These are phyloP conservation scores for Canavalia ensiformis DNA, from an alignment of 306 rosid genomes.

Conservation along the genomic window DNA sequence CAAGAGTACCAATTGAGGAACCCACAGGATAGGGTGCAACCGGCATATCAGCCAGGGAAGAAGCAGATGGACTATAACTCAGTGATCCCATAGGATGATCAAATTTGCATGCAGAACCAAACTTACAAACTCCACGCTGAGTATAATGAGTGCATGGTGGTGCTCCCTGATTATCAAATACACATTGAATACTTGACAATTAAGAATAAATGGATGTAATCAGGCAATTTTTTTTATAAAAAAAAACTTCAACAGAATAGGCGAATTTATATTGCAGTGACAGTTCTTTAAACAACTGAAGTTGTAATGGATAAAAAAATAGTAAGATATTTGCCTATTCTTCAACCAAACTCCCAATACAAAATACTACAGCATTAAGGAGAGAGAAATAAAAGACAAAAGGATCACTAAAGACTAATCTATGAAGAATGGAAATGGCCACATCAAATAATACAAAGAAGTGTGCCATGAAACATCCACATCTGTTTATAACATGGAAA, in stretches of 20 bases:
- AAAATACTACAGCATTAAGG: slow-evolving; percentile 14
- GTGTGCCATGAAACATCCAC: slow-evolving; percentile 23
- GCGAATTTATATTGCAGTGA: slow-evolving; percentile 33
- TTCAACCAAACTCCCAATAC: slow-evolving; percentile 24
- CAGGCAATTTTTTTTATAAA: not conserved
- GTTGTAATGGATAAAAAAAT: slow-evolving; percentile 3
- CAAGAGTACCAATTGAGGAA: slow-evolving; percentile 85
- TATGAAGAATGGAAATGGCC: slow-evolving; percentile 24
- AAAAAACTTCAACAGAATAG: slow-evolving; percentile 24
- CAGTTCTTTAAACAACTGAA: slow-evolving; percentile 32
- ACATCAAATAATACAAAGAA: slow-evolving; percentile 29
- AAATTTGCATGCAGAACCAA: slow-evolving; percentile 89
- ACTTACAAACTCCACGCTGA: slow-evolving; percentile 91
- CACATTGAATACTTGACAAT: slow-evolving; percentile 43
- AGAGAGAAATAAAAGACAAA: slow-evolving; percentile 20
- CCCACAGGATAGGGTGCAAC: slow-evolving; percentile 97
- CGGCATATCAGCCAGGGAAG: slow-evolving; percentile 91
- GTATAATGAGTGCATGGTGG: slow-evolving; percentile 87
- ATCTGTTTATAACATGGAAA: not conserved
- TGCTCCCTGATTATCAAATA: slow-evolving; percentile 80
- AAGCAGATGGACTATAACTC: slow-evolving; percentile 94
- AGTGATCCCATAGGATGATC: slow-evolving; percentile 91
- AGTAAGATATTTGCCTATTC: slow-evolving; percentile 22
- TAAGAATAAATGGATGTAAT: slow-evolving; percentile 25
- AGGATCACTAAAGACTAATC: slow-evolving; percentile 23